Evolutionary conservation across 78 protist species (phyloP).

Genomic region (Dictyostelium firmibasis): DNA sequence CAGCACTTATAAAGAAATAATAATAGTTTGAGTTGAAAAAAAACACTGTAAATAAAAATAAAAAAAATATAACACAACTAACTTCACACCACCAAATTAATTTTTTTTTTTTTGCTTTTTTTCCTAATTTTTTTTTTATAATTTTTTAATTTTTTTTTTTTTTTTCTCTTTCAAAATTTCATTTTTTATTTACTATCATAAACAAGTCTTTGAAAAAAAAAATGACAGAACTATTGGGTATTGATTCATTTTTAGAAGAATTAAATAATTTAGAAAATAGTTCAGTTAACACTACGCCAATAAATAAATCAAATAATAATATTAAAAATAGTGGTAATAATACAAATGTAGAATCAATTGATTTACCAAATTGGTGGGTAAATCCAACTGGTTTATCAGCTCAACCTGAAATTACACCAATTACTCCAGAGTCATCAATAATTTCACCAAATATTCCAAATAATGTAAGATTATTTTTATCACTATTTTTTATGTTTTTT

Average conservation of each 20-base stretch:
- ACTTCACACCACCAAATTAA: too few relatives aligned
- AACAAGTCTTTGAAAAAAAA: too few relatives aligned
- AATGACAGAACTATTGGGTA: neutral
- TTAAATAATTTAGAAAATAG: neutral
- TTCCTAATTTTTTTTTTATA: too few relatives aligned
- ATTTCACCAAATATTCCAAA: neutral
- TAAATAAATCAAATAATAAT: neutral
- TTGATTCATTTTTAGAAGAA: slow-evolving; percentile 5
- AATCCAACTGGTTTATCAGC: neutral
- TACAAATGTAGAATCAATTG: neutral
- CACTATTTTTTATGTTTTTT: neutral
- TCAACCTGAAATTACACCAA: slow-evolving; percentile 9
- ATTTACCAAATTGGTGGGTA: neutral
- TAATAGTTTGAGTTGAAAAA: too few relatives aligned
- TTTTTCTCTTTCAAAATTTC: too few relatives aligned
- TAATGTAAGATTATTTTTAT: neutral
- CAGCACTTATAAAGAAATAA: too few relatives aligned
- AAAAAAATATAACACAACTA: too few relatives aligned
- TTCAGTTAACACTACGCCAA: neutral
- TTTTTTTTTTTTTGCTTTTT: too few relatives aligned
- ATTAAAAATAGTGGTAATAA: neutral
- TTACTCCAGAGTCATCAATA: neutral
- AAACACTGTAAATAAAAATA: too few relatives aligned
- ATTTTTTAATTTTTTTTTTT: too few relatives aligned
- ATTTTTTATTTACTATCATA: too few relatives aligned